Conservation (phyloP, 495 filamentous ascomycete species). For the Penicillium chermesinum region DNA sequence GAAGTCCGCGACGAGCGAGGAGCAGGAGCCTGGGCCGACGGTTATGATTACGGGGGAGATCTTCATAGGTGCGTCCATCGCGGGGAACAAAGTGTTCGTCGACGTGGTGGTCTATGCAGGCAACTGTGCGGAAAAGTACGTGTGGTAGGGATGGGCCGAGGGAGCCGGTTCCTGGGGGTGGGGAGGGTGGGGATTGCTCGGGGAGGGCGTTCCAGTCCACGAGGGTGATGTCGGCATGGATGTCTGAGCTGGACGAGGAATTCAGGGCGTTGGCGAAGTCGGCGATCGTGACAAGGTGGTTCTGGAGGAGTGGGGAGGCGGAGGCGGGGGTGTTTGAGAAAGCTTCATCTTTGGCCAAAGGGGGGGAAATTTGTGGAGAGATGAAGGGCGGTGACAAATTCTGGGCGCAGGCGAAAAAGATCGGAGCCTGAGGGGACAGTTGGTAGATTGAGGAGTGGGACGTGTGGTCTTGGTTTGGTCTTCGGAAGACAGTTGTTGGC, state of each 20-base stretch:
- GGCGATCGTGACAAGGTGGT: conserved; percentile 38
- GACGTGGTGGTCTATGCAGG: conserved; percentile 89
- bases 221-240: conserved; percentile 48
- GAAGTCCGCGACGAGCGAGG: conserved; percentile 66
- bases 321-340: conserved; percentile 29
- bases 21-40: conserved; percentile 68
- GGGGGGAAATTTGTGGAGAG: conserved; percentile 33
- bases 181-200: conserved; percentile 42
- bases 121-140: conserved; percentile 51
- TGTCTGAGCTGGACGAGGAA: neutral
- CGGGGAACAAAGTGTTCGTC: conserved; percentile 64
- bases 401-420: conserved; percentile 61
- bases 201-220: conserved; percentile 88
- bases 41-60: conserved; percentile 57
- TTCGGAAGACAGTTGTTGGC: conserved; percentile 44
- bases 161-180: conserved; percentile 21
- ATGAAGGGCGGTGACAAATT: conserved; percentile 54
- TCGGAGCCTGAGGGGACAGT: conserved; percentile 54
- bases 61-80: conserved; percentile 5
- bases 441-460: conserved; percentile 76
- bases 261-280: conserved; percentile 29
- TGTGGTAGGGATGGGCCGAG: conserved; percentile 23
- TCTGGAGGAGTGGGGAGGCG: conserved; percentile 32
- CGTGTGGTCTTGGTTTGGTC: conserved; percentile 52
- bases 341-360: conserved; percentile 13